Conservation (phyloP, 2,329 filamentous ascomycete species). For the Fonsecaea monophora region DNA sequence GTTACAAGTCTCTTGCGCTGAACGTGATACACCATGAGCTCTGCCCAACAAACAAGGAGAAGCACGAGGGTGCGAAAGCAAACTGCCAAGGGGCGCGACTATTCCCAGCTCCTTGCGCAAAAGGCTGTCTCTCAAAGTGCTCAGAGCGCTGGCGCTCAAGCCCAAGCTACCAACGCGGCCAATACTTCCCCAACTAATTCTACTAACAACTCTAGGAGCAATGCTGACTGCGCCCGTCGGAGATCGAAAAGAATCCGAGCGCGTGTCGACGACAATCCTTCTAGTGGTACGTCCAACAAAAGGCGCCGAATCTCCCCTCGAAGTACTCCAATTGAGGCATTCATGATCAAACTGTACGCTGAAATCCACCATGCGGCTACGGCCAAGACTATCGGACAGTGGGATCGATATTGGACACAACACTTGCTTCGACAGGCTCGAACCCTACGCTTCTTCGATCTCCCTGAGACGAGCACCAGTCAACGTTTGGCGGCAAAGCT, state of each 20-base stretch:
- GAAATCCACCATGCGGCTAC: constrained; percentile 21
- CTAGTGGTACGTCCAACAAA: background rate
- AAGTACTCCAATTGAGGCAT: background rate
- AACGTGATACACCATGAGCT: background rate
- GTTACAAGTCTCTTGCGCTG: background rate
- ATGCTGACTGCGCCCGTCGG: background rate
- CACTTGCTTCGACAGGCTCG: constrained; percentile 17
- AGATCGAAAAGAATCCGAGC: background rate
- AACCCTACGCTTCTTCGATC: constrained; percentile 16
- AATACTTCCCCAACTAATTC: background rate
- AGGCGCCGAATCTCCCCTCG: background rate
- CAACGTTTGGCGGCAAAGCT: background rate
- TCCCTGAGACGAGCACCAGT: background rate
- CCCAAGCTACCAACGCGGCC: background rate
- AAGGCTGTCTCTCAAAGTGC: background rate
- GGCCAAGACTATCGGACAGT: background rate
- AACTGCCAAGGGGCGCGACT: constrained; percentile 7
- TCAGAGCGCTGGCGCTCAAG: background rate
- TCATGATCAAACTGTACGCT: constrained; percentile 23
- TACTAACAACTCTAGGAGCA: background rate
- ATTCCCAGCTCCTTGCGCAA: background rate
- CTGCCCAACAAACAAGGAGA: constrained; percentile 7
- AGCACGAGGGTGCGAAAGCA: background rate
- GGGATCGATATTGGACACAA: constrained; percentile 5
- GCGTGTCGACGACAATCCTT: background rate